Base-by-base conservation (phyloP, 495 filamentous ascomycete genomes). In the Sabuloglossum arenarium region DNA sequence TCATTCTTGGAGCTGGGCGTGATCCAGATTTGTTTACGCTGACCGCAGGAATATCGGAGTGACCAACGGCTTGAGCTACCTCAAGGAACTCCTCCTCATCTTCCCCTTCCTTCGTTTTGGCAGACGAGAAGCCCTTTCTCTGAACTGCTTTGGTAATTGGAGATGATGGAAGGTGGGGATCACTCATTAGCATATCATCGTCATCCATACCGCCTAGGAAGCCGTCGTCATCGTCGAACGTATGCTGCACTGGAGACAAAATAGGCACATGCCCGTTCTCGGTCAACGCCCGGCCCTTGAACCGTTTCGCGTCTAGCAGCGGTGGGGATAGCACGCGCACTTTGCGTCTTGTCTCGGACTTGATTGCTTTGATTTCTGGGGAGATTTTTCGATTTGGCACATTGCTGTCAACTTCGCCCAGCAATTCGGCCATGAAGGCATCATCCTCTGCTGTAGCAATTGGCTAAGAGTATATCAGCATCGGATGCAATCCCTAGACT, bases 351-450 rank as follows among this genome's bases (percentile, higher is more conserved):
- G 84, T 76, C 56, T 81, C 79, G 8, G 80, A 81, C 63, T 84
- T 84, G 53, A 87, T 69, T 47, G 81, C 67, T 61, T 81, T 84
- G 62, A 57, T 21, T 14, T 73, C 74, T 23, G 80, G 68, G 31
- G 75, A 74, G 6, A 70, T 66, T 21, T 69, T 64, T 8, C 76
- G 74, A 31, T 74, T 74, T n/a, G 79, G 76, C 28, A 84, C 70
- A 62, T 94, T 93, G 54, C 76, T 78, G 66, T 97, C 86, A 42
- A 98, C 84, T 68, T 97, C 86, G 59, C 81, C 87, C 3, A 98
- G 77, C 5, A 98, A 74, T 62, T 83, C 80, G 2, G 76, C 77
- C 69, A 98, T 76, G 65, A 95, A 97, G 56, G 79, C 81, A 58
- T 85, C 81, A 61, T 96, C 88, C 54, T 89, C 88, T 60, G 85